Base-by-base conservation (phyloP, 306 rosid genomes). In the Biancaea sappan region DNA sequence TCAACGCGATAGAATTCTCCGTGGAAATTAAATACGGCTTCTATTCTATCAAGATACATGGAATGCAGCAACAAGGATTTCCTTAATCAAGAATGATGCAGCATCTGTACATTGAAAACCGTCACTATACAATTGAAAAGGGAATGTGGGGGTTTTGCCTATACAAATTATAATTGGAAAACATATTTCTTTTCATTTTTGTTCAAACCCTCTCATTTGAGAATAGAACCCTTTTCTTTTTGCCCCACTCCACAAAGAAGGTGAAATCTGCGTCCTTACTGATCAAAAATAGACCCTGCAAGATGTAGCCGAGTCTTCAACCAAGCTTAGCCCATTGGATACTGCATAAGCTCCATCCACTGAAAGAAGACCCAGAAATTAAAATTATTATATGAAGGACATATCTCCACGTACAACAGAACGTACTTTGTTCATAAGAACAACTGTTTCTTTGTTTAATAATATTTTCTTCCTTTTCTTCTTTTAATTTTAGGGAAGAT, bases 331-430 rank as follows among this genome's bases (percentile, higher is more conserved):
- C 84, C 84, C 63, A 71, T 79, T 13, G 83, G 70, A 26, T 80
- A 69, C 80, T 88, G 97, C 96, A 91, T 86, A 68, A 91, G 89
- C 88, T 94, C 98, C 85, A 88, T 62, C 97, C 97, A 94, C 96
- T 91, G 94, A 84, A 83, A 86, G 56, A 40, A 68, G 19, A 48
- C 35, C 75, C 74, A 19, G 19, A 77, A 34, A 76, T n/a, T 65
- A 69, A 12, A 58, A 63, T 7, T 8, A 52, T 56, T 31, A 66
- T 22, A 13, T 24, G 18, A 56, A 21, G 35, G 8, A 41, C 54
- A 43, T 21, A 10, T 71, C 8, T 0, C 8, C 0, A 32, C 68
- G 24, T 19, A 2, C 5, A 18, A 25, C 9, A 35, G 4, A 18
- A 54, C 14, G 54, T 3, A 51, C 24, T 41, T 54, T 64, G 2